Evolutionary conservation across 163 green algal genomes (phyloP).

Genomic region (Scenedesmus sp.): DNA sequence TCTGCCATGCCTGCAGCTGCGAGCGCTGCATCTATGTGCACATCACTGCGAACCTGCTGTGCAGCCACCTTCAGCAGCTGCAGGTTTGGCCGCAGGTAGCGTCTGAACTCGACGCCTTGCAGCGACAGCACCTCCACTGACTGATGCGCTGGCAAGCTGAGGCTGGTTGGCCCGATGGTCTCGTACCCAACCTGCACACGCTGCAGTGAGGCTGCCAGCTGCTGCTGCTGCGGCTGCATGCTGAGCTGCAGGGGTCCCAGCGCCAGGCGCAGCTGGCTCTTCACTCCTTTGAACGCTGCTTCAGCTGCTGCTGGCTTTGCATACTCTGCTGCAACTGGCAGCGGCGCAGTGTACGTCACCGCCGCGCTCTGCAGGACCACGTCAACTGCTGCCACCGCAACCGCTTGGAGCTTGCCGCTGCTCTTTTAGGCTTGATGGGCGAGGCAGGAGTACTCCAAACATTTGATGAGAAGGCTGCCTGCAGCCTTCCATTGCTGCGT

Average conservation of each 20-base stretch:
- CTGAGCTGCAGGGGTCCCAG: slow-evolving; percentile 24
- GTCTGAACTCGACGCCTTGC: slow-evolving; percentile 40
- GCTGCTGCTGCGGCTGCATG: slow-evolving; percentile 15
- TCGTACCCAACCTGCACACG: slow-evolving; percentile 33
- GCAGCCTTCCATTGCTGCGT: background rate
- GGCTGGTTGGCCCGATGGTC: background rate
- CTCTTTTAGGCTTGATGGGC: background rate
- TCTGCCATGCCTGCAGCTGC: slow-evolving; percentile 21
- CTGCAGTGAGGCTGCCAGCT: slow-evolving; percentile 27
- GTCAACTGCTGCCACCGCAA: slow-evolving; percentile 10
- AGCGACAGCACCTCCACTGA: slow-evolving; percentile 43
- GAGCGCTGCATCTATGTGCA: slow-evolving; percentile 52
- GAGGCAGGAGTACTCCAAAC: background rate
- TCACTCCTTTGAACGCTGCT: background rate
- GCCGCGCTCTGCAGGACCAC: background rate
- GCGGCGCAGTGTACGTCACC: background rate
- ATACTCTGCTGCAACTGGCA: background rate
- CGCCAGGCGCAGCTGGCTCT: background rate
- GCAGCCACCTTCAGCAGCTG: slow-evolving; percentile 50
- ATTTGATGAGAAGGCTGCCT: background rate
- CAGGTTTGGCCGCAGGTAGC: slow-evolving; percentile 5
- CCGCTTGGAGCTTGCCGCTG: background rate
- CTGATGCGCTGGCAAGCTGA: background rate
- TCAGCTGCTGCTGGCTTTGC: slow-evolving; percentile 8
- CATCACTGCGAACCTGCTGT: slow-evolving; percentile 34